Evolutionary conservation across 805 yeast genomes (phyloP).

Genomic region (Candida berthetii): DNA sequence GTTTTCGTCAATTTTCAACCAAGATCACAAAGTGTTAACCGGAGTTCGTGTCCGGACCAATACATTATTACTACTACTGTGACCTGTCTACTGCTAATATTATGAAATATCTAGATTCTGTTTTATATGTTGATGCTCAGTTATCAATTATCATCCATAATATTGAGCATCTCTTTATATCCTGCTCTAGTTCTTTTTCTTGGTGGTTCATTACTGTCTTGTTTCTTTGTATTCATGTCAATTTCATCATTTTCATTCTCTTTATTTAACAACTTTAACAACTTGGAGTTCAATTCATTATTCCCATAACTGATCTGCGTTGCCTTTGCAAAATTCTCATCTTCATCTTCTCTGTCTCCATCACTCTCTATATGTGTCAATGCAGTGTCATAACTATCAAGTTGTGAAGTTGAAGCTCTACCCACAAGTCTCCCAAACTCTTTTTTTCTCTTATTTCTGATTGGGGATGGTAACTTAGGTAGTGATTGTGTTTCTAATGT

Average conservation of each 20-base stretch:
- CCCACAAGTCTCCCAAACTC: constrained; percentile 43
- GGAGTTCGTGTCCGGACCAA: not conserved
- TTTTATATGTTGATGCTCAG: too few relatives aligned
- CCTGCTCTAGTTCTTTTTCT: constrained; percentile 15
- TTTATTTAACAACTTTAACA: constrained; percentile 7
- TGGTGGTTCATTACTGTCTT: not conserved
- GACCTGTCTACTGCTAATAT: too few relatives aligned
- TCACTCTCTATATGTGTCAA: not conserved
- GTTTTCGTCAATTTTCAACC: not conserved
- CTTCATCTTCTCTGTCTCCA: not conserved
- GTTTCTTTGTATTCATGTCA: not conserved
- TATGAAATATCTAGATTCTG: too few relatives aligned
- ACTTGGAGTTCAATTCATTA: constrained; percentile 6
- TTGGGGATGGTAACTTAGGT: constrained; percentile 43
- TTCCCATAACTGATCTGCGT: constrained; percentile 15
- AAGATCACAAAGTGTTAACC: not conserved
- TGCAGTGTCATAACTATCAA: constrained; percentile 5
- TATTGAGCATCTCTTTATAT: constrained; percentile 10
- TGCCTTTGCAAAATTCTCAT: not conserved
- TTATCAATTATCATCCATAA: constrained; percentile 11
- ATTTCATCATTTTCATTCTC: not conserved
- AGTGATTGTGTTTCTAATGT: not conserved
- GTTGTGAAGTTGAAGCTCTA: constrained; percentile 30
- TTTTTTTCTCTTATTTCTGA: constrained; percentile 34
- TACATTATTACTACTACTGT: too few relatives aligned